phyloP scores from a whole-genome alignment of 1,284 basidiomycete species.

The Cutaneotrichosporon curvatum region DNA sequence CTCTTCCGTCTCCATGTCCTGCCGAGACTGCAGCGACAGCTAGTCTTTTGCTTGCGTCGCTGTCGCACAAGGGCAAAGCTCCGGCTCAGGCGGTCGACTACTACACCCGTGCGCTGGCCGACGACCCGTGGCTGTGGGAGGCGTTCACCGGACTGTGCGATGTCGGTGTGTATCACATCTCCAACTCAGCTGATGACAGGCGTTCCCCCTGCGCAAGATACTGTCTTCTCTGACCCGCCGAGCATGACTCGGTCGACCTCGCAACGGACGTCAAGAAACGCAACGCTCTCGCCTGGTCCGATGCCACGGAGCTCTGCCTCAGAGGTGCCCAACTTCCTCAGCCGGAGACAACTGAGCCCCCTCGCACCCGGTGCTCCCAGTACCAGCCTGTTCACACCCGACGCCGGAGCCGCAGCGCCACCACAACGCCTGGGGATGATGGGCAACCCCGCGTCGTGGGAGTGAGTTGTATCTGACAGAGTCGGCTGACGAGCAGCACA shows the following conservation, averaged over 20 bases:
- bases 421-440: constrained; percentile 25
- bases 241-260: constrained; percentile 20
- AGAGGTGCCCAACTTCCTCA: constrained; percentile 51
- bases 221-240: constrained; percentile 30
- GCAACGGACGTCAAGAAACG: constrained; percentile 48
- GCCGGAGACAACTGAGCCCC: constrained; percentile 46
- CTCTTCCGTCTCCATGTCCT: constrained; percentile 22
- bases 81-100: constrained; percentile 62
- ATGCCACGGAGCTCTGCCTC: constrained; percentile 42
- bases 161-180: constrained; percentile 56
- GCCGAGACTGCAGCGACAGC: constrained; percentile 26
- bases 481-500: constrained; percentile 20
- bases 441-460: constrained; percentile 28
- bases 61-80: constrained; percentile 48
- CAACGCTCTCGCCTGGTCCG: constrained; percentile 48
- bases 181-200: constrained; percentile 17
- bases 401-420: constrained; percentile 17
- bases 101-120: constrained; percentile 63
- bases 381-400: constrained; percentile 70
- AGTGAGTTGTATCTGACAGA: constrained; percentile 21
- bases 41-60: constrained; percentile 29
- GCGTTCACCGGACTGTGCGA: constrained; percentile 83
- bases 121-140: constrained; percentile 84
- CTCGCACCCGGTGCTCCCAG: constrained; percentile 35
- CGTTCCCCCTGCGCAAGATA: constrained; percentile 22